These are phyloP conservation scores for Boletus semigastroideus DNA, from an alignment of 1,284 basidiomycete species.

Conservation along the genomic window DNA sequence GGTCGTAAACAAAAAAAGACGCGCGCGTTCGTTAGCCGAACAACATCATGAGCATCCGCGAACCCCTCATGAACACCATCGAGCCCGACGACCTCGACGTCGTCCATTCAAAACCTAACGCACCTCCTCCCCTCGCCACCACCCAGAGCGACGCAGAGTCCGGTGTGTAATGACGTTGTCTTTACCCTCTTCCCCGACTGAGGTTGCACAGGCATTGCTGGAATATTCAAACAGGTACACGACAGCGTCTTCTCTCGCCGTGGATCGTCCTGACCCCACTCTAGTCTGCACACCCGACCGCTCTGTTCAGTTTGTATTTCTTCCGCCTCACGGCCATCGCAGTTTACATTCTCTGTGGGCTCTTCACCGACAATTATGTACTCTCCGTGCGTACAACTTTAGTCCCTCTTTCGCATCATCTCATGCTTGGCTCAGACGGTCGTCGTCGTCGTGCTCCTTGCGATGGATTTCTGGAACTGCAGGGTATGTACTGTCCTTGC, in stretches of 20 bases:
- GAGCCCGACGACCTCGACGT: slow-evolving; percentile 56
- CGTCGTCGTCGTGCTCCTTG: slow-evolving; percentile 84
- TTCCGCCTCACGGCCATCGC: slow-evolving; percentile 84
- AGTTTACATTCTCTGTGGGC: slow-evolving; percentile 85
- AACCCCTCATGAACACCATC: slow-evolving; percentile 63
- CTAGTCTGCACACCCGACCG: slow-evolving; percentile 81
- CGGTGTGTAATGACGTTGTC: slow-evolving; percentile 43
- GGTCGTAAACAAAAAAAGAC: slow-evolving; percentile 10
- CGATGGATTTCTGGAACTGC: slow-evolving; percentile 97
- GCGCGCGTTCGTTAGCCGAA: neutral
- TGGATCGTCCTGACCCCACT: slow-evolving; percentile 12
- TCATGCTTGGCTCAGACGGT: slow-evolving; percentile 63
- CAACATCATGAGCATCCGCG: slow-evolving; percentile 48
- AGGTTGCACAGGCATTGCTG: slow-evolving; percentile 57
- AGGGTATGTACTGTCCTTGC: slow-evolving; percentile 49
- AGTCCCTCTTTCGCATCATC: neutral
- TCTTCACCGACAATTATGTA: slow-evolving; percentile 87
- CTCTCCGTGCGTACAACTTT: slow-evolving; percentile 62
- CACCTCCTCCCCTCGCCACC: slow-evolving; percentile 47
- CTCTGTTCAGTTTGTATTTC: slow-evolving; percentile 81
- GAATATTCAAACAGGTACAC: slow-evolving; percentile 71
- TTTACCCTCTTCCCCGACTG: slow-evolving; percentile 3
- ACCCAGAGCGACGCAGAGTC: slow-evolving; percentile 67
- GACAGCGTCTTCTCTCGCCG: neutral
- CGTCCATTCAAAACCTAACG: slow-evolving; percentile 17